These are phyloP conservation scores for Phaeosphaeriaceae sp. DNA, from an alignment of 2,329 filamentous ascomycete species.

Conservation along the genomic window DNA sequence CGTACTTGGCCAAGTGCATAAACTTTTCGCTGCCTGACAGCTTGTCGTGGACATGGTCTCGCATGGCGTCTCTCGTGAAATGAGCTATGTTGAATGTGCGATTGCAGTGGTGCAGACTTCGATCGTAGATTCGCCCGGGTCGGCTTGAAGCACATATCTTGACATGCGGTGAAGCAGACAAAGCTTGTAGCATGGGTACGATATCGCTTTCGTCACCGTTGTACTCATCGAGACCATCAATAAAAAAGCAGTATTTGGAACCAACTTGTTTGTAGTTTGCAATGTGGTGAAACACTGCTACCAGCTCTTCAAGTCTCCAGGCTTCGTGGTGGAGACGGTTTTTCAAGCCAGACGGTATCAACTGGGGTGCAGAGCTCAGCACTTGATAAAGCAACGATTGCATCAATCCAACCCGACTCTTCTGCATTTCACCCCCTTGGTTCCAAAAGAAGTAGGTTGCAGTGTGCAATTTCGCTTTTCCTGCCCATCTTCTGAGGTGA, in stretches of 20 bases:
- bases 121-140: constrained; percentile 11
- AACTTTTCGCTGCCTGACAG: neutral
- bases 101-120: neutral
- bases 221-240: constrained; percentile 24
- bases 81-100: constrained; percentile 3
- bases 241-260: constrained; percentile 18
- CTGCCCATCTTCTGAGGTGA: constrained; percentile 47
- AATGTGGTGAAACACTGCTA: constrained; percentile 6
- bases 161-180: constrained; percentile 3
- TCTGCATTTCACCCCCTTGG: constrained; percentile 18
- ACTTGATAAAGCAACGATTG: constrained; percentile 18
- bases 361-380: constrained; percentile 11
- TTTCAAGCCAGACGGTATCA: constrained; percentile 8
- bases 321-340: constrained; percentile 9
- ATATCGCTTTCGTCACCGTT: constrained; percentile 9
- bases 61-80: constrained; percentile 6
- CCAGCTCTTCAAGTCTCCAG: constrained; percentile 10
- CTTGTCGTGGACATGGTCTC: neutral
- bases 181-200: constrained; percentile 1
- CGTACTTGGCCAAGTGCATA: neutral
- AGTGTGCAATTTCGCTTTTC: constrained; percentile 27
- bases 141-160: constrained; percentile 16
- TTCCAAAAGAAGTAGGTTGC: constrained; percentile 32
- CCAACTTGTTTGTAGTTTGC: neutral
- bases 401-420: constrained; percentile 11